Base-by-base conservation (phyloP, 768 basidiomycete genomes). In the Auriscalpium orientale region DNA sequence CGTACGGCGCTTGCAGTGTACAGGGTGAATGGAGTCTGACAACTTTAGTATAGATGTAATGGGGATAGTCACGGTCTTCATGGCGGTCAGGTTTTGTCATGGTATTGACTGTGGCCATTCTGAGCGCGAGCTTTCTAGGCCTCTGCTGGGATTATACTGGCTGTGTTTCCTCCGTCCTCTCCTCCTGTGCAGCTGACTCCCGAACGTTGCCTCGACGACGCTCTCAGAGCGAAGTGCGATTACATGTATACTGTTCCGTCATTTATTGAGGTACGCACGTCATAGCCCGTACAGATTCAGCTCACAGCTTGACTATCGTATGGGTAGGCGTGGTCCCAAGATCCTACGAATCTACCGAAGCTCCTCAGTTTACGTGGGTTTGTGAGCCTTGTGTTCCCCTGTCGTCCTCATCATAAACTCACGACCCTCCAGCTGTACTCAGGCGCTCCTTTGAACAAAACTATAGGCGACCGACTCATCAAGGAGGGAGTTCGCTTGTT, bases 191-290 rank as follows among this genome's bases (percentile, higher is more conserved):
- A 66, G 1, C 67, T 67, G 3, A 68, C 67, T 4, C 64, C 70
- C 1, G 65, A 65, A 11, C 57, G 37, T 34, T 47, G 69, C 1
- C 61, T 68, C 22, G 45, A 62, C 6, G 64, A 57, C 15, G 55
- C 60, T 11, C 59, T 56, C 34, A 58, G 49, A 20, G 65, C 67
- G 9, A 38, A 56, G 6, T 66, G 59, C 50, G 65, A 67, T 44
- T 43, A 66, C 15, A 52, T 67, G 36, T 66, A 68, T 21, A 62
- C 59, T 52, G 67, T 69, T 6, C 70, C 70, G 1, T 54, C 60
- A 12, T 66, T 70, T 46, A 60, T 68, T 38, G 70, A 71, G 63
- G 70, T 70, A 46, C 10, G 56, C 20, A 18, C 18, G n/a, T 13
- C 38, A 15, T 52, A 4, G 12, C 20, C 13, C 34, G 22, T 28